Evolutionary conservation across 2,329 filamentous ascomycete genomes (phyloP).

Genomic region (Aspergillus arachidicola): DNA sequence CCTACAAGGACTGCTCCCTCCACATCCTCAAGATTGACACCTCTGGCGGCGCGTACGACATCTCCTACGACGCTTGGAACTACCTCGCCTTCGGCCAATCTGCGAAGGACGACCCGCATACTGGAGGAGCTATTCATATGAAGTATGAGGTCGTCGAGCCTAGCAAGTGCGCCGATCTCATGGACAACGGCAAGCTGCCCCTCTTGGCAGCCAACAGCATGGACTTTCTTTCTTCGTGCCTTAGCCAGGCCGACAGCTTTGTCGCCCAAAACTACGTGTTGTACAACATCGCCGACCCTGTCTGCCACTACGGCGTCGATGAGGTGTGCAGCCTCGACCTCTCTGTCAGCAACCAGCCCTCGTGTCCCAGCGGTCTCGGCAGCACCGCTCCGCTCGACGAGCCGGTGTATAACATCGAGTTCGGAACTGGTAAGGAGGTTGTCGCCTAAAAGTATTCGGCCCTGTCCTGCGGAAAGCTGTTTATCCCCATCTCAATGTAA

Average conservation of each 20-base stretch:
- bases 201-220: conserved; percentile 5
- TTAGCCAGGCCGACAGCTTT: conserved; percentile 1
- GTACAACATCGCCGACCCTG: conserved; percentile 4
- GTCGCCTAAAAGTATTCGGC: neutral
- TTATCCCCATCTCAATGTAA: neutral
- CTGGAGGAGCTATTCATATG: neutral
- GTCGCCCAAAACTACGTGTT: conserved; percentile 1
- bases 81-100: conserved; percentile 3
- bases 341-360: conserved; percentile 4
- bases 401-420: conserved; percentile 4
- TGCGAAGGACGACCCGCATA: conserved; percentile 3
- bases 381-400: neutral
- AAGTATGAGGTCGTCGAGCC: conserved; percentile 1
- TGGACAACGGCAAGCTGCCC: conserved; percentile 3
- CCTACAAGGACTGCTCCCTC: conserved; percentile 1
- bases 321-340: conserved; percentile 4
- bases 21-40: conserved; percentile 5
- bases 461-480: neutral
- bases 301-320: conserved; percentile 3
- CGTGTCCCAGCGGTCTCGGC: conserved; percentile 1
- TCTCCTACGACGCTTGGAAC: conserved; percentile 5
- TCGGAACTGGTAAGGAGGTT: neutral
- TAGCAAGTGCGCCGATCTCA: conserved; percentile 1
- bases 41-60: conserved; percentile 2
- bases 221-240: neutral